Conservation (phyloP, 208 protist genomes). For the Trypanosomatidae sp. region DNA sequence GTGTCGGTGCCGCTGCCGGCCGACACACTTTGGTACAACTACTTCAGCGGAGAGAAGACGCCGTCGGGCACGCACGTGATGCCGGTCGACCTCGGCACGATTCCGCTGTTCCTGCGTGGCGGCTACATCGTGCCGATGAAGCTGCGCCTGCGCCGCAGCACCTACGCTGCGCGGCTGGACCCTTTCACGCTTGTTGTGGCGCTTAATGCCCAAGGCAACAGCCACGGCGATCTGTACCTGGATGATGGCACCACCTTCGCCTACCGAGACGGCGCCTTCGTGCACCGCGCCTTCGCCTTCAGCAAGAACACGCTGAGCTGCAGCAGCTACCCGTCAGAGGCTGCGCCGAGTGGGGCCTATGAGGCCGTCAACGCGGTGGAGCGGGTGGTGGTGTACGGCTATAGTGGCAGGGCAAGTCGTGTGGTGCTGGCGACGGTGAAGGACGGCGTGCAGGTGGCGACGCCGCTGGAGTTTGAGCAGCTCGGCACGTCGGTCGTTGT, state of each 20-base stretch:
- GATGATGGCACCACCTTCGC: constrained; percentile 76
- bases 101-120: constrained; percentile 93
- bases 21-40: constrained; percentile 73
- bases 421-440: constrained; percentile 5
- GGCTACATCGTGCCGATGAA: constrained; percentile 93
- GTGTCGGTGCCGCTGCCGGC: constrained; percentile 82
- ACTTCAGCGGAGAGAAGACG: constrained; percentile 43
- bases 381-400: constrained; percentile 70
- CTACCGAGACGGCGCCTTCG: constrained; percentile 54
- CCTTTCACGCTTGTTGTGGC: constrained; percentile 95
- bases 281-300: constrained; percentile 55
- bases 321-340: neutral
- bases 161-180: constrained; percentile 77
- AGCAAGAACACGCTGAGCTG: constrained; percentile 34
- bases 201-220: constrained; percentile 64
- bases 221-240: constrained; percentile 73
- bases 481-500: constrained; percentile 53
- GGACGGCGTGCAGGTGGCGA: constrained; percentile 5
- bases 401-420: constrained; percentile 22
- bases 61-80: constrained; percentile 3
- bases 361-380: constrained; percentile 49
- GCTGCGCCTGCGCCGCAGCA: constrained; percentile 88
- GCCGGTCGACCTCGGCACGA: constrained; percentile 71
- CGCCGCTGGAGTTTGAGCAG: constrained; percentile 56
- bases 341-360: neutral